Conservation (phyloP, 805 yeast species). For the Yamadazyma akitaensis region DNA sequence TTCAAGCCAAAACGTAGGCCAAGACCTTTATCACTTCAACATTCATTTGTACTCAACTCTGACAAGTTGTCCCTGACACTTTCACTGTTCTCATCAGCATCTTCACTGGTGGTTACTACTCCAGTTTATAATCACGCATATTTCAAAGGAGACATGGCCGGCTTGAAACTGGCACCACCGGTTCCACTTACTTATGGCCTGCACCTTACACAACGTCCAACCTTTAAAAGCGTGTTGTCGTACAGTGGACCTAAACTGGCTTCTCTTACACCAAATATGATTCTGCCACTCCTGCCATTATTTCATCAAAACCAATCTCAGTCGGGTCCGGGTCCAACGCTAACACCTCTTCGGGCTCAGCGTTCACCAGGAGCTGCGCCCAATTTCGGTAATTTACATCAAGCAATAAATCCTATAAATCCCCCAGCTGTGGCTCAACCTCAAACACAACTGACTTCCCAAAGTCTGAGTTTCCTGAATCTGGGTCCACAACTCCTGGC, state of each 20-base stretch:
- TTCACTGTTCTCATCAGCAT: constrained; percentile 10
- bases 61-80: constrained; percentile 14
- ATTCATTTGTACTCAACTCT: constrained; percentile 24
- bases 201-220: constrained; percentile 11
- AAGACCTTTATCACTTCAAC: constrained; percentile 35
- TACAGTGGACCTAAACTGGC: constrained; percentile 17
- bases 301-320: constrained; percentile 28
- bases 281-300: constrained; percentile 38
- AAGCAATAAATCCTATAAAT: background rate
- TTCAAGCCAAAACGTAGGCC: constrained; percentile 41
- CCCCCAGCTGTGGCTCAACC: background rate
- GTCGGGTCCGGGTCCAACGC: background rate
- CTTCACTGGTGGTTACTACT: constrained; percentile 6
- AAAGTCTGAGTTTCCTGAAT: background rate
- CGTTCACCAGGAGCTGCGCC: background rate
- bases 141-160: background rate
- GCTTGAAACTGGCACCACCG: constrained; percentile 24
- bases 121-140: constrained; percentile 5
- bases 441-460: background rate
- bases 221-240: constrained; percentile 6
- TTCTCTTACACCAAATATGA: constrained; percentile 28
- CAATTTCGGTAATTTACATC: background rate
- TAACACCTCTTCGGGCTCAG: constrained; percentile 1
- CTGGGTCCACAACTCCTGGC: background rate
- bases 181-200: constrained; percentile 16